Conservation (phyloP, 1,284 basidiomycete genomes). For the Microbotryomycetes sp. region DNA sequence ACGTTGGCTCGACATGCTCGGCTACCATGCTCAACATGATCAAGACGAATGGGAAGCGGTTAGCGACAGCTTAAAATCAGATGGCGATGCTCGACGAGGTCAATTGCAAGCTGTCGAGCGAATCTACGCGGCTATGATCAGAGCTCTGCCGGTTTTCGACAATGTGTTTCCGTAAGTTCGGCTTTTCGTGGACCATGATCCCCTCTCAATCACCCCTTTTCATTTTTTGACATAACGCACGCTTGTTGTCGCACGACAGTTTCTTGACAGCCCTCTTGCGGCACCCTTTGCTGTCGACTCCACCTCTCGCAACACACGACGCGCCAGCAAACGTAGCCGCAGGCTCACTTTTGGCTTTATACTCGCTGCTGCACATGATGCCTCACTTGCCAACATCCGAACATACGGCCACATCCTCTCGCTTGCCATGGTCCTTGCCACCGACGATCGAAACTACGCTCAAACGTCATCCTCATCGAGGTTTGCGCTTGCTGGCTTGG, state of each 20-base stretch:
- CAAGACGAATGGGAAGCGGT: conserved; percentile 8
- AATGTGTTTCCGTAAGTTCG: conserved; percentile 37
- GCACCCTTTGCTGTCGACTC: conserved; percentile 17
- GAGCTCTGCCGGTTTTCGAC: conserved; percentile 36
- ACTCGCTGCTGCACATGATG: conserved; percentile 21
- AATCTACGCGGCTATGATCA: conserved; percentile 33
- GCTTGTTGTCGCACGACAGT: conserved; percentile 5
- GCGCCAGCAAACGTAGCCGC: conserved; percentile 8
- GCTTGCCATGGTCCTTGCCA: conserved; percentile 29
- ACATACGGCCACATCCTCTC: conserved; percentile 1
- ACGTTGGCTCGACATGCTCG: conserved; percentile 33
- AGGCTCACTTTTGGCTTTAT: conserved; percentile 17
- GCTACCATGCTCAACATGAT: conserved; percentile 19
- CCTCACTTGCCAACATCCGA: conserved; percentile 22
- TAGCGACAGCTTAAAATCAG: conserved; percentile 3
- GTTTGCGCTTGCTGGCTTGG: conserved; percentile 35
- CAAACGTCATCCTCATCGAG: conserved; percentile 31
- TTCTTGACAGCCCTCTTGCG: conserved; percentile 23
- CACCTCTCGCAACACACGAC: conserved; percentile 12
- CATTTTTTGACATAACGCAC: no score
- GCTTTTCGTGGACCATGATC: neutral
- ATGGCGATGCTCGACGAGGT: conserved; percentile 20
- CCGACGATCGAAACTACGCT: conserved; percentile 19
- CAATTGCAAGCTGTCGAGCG: conserved; percentile 19
- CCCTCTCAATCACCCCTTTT: neutral